Evolutionary conservation across 2,329 filamentous ascomycete species (phyloP).

Genomic region (Neocucurbitaria cava): DNA sequence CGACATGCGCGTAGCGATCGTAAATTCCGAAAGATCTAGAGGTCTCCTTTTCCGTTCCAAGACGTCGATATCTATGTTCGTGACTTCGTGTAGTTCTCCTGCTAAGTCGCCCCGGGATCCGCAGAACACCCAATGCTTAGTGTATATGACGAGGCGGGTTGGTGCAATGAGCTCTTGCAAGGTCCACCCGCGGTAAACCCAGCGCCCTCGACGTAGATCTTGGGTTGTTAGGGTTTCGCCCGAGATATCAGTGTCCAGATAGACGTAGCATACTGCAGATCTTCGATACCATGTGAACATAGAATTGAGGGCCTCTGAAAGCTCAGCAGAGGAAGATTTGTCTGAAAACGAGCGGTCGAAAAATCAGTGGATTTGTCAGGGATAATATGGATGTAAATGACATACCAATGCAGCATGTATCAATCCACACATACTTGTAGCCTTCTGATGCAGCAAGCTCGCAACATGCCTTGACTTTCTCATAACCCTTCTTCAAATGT

Average conservation of each 20-base stretch:
- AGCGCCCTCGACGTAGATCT: neutral
- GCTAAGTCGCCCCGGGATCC: neutral
- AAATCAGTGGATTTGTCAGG: neutral
- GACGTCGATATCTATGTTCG: neutral
- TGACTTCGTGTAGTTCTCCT: neutral
- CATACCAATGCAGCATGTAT: slow-evolving; percentile 8
- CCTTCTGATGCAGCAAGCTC: neutral
- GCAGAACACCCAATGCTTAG: neutral
- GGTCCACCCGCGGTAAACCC: slow-evolving; percentile 1
- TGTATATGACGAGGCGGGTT: neutral
- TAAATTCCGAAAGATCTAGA: neutral
- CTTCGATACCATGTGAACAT: slow-evolving; percentile 1
- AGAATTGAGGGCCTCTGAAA: slow-evolving; percentile 4
- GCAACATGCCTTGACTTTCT: neutral
- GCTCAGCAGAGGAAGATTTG: neutral
- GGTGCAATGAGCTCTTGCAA: slow-evolving; percentile 9
- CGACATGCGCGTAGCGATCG: slow-evolving; percentile 9
- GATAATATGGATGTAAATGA: neutral
- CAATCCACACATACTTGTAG: neutral
- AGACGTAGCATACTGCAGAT: neutral
- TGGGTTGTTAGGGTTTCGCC: neutral
- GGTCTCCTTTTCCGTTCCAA: neutral
- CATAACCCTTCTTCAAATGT: neutral
- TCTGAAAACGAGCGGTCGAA: neutral
- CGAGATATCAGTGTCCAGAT: neutral